Percentiles rank a stretch among this genome's conserved stretches.
Conservation (phyloP, 192 early-diverging fungal species). For the Coemansia umbellata region DNA sequence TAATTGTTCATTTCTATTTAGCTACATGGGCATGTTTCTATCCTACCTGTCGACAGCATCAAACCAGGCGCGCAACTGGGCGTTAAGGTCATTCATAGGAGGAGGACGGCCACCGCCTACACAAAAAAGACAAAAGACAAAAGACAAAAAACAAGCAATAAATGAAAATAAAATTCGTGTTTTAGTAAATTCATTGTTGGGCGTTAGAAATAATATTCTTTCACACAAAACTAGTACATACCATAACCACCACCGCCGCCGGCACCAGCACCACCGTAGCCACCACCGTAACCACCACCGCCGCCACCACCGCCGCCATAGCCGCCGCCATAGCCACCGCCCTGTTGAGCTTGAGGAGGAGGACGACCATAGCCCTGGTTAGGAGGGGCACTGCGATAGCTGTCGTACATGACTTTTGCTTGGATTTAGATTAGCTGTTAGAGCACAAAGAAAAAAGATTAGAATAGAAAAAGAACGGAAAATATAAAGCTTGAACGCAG, state of each 20-base stretch:
- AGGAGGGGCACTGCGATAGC: conserved; percentile 18
- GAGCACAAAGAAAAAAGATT: conserved; percentile 4
- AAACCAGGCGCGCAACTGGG: conserved; percentile 50
- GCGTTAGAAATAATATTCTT: neutral
- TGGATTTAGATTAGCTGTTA: neutral
- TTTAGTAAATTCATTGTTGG: too few relatives aligned
- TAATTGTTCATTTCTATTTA: too few relatives aligned
- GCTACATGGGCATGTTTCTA: too few relatives aligned
- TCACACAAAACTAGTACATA: neutral
- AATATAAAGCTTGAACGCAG: neutral
- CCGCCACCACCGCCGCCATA: conserved; percentile 1
- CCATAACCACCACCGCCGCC: conserved; percentile 13
- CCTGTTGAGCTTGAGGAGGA: neutral
- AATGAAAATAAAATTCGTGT: too few relatives aligned
- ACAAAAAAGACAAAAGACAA: neutral
- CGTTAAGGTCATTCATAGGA: conserved; percentile 4
- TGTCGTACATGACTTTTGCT: conserved; percentile 22
- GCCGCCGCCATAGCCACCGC: conserved; percentile 3
- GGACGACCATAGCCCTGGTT: conserved; percentile 4
- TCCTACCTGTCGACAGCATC: conserved; percentile 48
- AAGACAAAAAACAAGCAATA: conserved; percentile 2
- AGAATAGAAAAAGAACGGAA: conserved; percentile 1
- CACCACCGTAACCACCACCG: conserved; percentile 11
- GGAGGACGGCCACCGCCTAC: conserved; percentile 3
- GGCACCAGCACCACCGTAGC: neutral